phyloP scores from a whole-genome alignment of 2,329 filamentous ascomycete genomes.

The Leptoxyphium fumago region DNA sequence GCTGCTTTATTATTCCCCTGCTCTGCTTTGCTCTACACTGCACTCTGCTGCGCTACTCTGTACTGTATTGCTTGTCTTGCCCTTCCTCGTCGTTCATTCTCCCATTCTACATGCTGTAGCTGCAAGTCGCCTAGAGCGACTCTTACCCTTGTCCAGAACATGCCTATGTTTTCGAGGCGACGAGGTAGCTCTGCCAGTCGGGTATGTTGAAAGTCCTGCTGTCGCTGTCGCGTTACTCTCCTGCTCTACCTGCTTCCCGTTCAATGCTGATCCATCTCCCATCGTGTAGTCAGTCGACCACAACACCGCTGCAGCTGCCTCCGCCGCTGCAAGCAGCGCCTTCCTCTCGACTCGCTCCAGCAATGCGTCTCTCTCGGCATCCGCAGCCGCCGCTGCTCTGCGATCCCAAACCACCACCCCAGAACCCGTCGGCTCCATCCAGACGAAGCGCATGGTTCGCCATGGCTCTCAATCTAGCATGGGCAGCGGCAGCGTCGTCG shows the following conservation, averaged over 20 bases:
- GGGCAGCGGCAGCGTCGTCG: slow-evolving; percentile 29
- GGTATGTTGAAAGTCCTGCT: slow-evolving; percentile 14
- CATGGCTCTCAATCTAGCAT: slow-evolving; percentile 60
- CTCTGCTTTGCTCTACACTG: not conserved
- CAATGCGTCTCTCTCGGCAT: slow-evolving; percentile 57
- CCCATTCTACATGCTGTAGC: not conserved
- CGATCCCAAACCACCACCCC: slow-evolving; percentile 64
- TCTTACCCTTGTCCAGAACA: slow-evolving; percentile 1
- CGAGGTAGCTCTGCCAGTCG: slow-evolving; percentile 13
- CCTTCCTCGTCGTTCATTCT: not conserved
- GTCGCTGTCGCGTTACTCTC: slow-evolving; percentile 1
- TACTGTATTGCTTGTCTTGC: not conserved
- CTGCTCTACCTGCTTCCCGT: not conserved
- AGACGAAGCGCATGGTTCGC: slow-evolving; percentile 72
- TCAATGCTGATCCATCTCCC: not conserved
- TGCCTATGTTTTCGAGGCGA: slow-evolving; percentile 16
- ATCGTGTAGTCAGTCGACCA: slow-evolving; percentile 35
- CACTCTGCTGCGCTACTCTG: not conserved
- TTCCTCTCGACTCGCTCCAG: slow-evolving; percentile 51
- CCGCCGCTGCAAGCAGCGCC: slow-evolving; percentile 61
- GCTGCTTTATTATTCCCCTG: not conserved
- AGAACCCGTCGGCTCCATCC: slow-evolving; percentile 64
- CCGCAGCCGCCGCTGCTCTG: slow-evolving; percentile 75
- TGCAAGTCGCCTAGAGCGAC: not conserved
- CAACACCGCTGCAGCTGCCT: slow-evolving; percentile 56